Conservation (phyloP, 163 green algal genomes). For the Chloromonas sp. region DNA sequence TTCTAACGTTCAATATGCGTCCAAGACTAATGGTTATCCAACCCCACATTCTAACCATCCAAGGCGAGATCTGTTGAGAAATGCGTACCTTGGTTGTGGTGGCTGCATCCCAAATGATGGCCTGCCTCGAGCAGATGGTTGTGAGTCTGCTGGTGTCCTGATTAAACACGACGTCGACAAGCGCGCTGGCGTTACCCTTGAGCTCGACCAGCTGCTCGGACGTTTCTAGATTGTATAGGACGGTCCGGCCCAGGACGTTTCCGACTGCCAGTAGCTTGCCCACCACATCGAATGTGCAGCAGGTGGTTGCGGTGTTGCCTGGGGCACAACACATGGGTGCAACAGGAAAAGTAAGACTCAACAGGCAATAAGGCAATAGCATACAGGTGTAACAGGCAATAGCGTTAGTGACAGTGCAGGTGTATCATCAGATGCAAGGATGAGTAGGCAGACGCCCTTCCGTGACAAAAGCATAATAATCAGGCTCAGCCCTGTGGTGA, state of each 20-base stretch:
- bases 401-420: no score
- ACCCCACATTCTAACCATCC: not conserved
- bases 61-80: not conserved
- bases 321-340: not conserved
- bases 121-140: conserved; percentile 38
- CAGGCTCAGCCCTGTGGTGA: no score
- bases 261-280: conserved; percentile 43
- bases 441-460: no score
- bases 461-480: no score
- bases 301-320: conserved; percentile 21
- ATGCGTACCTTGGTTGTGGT: conserved; percentile 17
- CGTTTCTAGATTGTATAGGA: conserved; percentile 43
- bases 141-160: conserved; percentile 35
- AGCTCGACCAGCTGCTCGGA: conserved; percentile 35
- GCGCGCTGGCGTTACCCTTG: not conserved
- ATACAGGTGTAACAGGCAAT: no score
- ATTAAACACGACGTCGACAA: conserved; percentile 29
- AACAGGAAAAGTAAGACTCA: no score
- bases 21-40: no score
- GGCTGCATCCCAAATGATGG: conserved; percentile 32
- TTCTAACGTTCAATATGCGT: no score
- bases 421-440: no score
- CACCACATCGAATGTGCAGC: conserved; percentile 36
- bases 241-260: conserved; percentile 29
- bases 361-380: no score